A percentile compares a stretch with the other conserved stretches of the same genome.
Evolutionary conservation across 148 eudicot species (phyloP).

Genomic region (Nepenthes gracilis): DNA sequence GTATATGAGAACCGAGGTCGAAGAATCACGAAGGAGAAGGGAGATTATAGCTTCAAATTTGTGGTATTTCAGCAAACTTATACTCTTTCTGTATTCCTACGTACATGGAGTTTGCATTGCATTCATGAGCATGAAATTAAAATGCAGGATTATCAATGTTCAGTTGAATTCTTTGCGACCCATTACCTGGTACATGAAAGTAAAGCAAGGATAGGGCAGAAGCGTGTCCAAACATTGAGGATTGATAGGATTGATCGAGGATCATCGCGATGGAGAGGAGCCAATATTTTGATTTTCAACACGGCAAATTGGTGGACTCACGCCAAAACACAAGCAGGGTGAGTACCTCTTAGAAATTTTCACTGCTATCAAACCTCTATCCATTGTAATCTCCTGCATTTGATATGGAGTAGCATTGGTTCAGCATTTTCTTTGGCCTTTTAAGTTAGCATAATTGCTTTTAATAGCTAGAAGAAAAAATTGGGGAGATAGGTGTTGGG

Average conservation of each 20-base stretch:
- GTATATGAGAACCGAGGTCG: conserved; percentile 82
- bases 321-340: conserved; percentile 87
- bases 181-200: conserved; percentile 88
- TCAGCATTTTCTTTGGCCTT: no score
- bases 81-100: no score
- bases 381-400: neutral
- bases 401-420: no score
- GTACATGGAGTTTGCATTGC: neutral
- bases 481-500: no score
- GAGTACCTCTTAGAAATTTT: conserved; percentile 13
- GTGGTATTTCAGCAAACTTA: conserved; percentile 32
- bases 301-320: conserved; percentile 99
- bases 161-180: conserved; percentile 73
- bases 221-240: conserved; percentile 64
- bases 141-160: conserved; percentile 78
- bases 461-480: no score
- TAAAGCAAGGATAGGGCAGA: conserved; percentile 75
- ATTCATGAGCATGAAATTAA: conserved; percentile 6
- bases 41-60: conserved; percentile 71
- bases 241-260: conserved; percentile 75
- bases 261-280: conserved; percentile 87
- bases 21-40: conserved; percentile 67
- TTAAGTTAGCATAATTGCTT: no score
- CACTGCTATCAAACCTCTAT: neutral
- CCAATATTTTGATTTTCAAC: conserved; percentile 88